Percentiles rank a stretch among this genome's conserved stretches.
These are phyloP conservation scores for Ophiocordyceps australis DNA, from an alignment of 2,329 filamentous ascomycete genomes.

Conservation along the genomic window DNA sequence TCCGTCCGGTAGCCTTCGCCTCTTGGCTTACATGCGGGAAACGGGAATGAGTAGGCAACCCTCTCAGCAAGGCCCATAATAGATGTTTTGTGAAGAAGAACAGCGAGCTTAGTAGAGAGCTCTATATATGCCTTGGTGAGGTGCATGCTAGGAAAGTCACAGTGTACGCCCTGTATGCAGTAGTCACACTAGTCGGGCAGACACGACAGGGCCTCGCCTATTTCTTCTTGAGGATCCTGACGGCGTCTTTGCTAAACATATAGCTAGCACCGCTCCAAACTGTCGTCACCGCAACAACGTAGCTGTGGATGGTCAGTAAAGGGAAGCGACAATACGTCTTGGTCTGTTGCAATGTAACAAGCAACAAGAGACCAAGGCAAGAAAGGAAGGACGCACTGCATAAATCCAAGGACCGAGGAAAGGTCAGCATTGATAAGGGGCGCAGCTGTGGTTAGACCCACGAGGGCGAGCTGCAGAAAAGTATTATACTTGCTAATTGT, in stretches of 20 bases:
- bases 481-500: constrained; percentile 87
- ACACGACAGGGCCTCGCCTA: no score
- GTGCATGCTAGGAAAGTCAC: no score
- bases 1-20: constrained; percentile 36
- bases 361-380: no score
- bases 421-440: constrained; percentile 51
- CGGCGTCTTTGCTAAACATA: constrained; percentile 74
- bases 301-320: constrained; percentile 27
- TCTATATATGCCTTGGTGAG: no score
- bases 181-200: no score
- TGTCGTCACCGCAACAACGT: constrained; percentile 74
- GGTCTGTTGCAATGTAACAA: no score
- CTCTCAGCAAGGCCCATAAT: no score
- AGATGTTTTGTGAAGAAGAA: no score
- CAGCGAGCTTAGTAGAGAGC: no score
- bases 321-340: not conserved
- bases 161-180: no score
- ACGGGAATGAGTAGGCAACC: no score
- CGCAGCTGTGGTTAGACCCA: constrained; percentile 67
- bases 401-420: constrained; percentile 32
- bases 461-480: constrained; percentile 70
- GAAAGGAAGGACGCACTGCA: constrained; percentile 57
- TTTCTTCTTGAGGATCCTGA: constrained; percentile 52
- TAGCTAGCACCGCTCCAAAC: constrained; percentile 91
- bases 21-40: constrained; percentile 50